Percentiles rank a stretch among this genome's conserved stretches.
Conservation (phyloP, 2,329 filamentous ascomycete genomes). For the Colletotrichum liaoningense region DNA sequence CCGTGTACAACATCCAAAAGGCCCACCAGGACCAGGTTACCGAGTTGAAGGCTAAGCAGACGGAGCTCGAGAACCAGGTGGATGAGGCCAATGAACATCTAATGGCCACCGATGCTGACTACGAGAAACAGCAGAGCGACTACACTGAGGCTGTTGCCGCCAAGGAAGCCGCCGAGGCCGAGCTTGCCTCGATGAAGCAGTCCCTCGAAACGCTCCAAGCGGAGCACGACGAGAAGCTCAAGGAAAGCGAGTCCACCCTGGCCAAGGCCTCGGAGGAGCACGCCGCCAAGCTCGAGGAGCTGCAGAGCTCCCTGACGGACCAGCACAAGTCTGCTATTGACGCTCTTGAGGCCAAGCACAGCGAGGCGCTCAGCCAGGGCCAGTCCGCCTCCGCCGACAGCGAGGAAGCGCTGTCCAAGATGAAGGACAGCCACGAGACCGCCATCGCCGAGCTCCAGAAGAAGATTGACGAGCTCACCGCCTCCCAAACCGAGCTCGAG, state of each 20-base stretch:
- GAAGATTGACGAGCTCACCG: conserved; percentile 64
- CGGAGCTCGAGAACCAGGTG: conserved; percentile 58
- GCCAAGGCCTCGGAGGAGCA: conserved; percentile 59
- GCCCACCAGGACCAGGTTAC: conserved; percentile 59
- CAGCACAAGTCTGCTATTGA: conserved; percentile 63
- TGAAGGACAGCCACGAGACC: conserved; percentile 62
- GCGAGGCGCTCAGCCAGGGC: conserved; percentile 60
- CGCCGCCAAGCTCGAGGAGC: conserved; percentile 58
- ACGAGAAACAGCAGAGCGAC: conserved; percentile 62
- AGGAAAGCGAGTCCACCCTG: conserved; percentile 51
- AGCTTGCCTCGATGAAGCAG: conserved; percentile 61
- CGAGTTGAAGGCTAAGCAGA: conserved; percentile 60
- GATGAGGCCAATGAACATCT: conserved; percentile 63
- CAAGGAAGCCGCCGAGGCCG: conserved; percentile 60
- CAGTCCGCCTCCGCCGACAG: conserved; percentile 57
- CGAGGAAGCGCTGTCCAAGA: conserved; percentile 60
- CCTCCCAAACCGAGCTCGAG: conserved; percentile 58
- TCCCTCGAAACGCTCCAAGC: conserved; percentile 60
- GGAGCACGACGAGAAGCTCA: conserved; percentile 52
- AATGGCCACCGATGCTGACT: conserved; percentile 60
- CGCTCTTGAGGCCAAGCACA: conserved; percentile 65
- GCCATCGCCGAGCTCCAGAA: conserved; percentile 62
- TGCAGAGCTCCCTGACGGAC: conserved; percentile 61
- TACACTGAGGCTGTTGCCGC: conserved; percentile 59
- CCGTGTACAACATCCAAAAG: conserved; percentile 29